Evolutionary conservation across 192 early-diverging fungal species (phyloP).

Genomic region (Spinellus fusiger): DNA sequence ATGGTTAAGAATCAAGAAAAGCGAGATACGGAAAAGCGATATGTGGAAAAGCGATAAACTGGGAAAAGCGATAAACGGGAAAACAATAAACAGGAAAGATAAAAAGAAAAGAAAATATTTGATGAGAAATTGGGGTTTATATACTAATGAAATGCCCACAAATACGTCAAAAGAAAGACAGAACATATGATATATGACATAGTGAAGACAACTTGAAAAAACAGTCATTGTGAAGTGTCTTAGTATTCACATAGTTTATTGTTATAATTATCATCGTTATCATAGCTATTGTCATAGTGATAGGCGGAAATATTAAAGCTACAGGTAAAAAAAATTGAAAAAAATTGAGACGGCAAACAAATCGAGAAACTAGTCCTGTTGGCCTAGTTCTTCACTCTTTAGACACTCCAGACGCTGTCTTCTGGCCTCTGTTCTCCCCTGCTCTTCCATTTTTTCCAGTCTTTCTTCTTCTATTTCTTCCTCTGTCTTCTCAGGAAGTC

Average conservation of each 20-base stretch:
- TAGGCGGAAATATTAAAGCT: not conserved
- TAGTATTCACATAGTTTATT: not conserved
- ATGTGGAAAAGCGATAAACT: not conserved
- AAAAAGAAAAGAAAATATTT: not conserved
- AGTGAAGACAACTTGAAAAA: too few relatives aligned
- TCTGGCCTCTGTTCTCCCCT: constrained; percentile 7
- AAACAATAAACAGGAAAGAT: not conserved
- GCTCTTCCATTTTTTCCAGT: constrained; percentile 6
- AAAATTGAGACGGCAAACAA: not conserved
- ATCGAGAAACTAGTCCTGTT: not conserved
- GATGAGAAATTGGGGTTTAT: too few relatives aligned
- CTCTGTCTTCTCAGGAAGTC: constrained; percentile 18
- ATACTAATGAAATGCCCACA: too few relatives aligned
- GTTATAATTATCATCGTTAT: not conserved
- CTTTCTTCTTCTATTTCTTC: constrained; percentile 18
- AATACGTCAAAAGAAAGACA: too few relatives aligned
- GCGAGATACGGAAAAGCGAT: not conserved
- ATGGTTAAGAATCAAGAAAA: not conserved
- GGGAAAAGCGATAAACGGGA: not conserved
- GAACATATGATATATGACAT: too few relatives aligned
- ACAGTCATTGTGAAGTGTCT: too few relatives aligned
- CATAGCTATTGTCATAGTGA: not conserved
- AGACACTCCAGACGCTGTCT: constrained; percentile 12
- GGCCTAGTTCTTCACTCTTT: not conserved
- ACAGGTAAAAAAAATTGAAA: not conserved